These are phyloP conservation scores for Adansonia madagascariensis DNA, from an alignment of 441 rosid species.

Conservation along the genomic window DNA sequence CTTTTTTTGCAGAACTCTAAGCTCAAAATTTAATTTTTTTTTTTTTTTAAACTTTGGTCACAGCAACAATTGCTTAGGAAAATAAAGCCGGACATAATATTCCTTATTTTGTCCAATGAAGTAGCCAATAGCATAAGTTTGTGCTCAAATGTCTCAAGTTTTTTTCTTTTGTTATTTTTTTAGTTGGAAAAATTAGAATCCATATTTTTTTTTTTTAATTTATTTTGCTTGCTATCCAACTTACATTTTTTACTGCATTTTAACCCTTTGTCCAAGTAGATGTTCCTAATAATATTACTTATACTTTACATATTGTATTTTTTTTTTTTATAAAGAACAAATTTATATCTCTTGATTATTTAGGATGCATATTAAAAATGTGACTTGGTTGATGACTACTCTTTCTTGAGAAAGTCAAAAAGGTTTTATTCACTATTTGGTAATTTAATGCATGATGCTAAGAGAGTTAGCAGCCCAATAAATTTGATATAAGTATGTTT, in stretches of 20 bases:
- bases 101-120: neutral
- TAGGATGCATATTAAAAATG: neutral
- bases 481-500: neutral
- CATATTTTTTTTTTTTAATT: neutral
- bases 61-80: neutral
- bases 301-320: neutral
- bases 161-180: neutral
- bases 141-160: neutral
- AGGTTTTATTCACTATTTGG: neutral
- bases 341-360: neutral
- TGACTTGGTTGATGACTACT: neutral
- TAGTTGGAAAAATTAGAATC: neutral
- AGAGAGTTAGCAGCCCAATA: neutral
- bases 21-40: neutral
- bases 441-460: neutral
- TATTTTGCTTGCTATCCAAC: neutral
- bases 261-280: neutral
- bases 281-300: neutral
- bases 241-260: neutral
- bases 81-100: neutral
- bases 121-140: neutral
- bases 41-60: neutral
- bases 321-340: neutral
- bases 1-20: neutral
- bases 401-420: neutral